Evolutionary conservation across 1,284 basidiomycete species (phyloP).

Genomic region (Schizopora paradoxa): DNA sequence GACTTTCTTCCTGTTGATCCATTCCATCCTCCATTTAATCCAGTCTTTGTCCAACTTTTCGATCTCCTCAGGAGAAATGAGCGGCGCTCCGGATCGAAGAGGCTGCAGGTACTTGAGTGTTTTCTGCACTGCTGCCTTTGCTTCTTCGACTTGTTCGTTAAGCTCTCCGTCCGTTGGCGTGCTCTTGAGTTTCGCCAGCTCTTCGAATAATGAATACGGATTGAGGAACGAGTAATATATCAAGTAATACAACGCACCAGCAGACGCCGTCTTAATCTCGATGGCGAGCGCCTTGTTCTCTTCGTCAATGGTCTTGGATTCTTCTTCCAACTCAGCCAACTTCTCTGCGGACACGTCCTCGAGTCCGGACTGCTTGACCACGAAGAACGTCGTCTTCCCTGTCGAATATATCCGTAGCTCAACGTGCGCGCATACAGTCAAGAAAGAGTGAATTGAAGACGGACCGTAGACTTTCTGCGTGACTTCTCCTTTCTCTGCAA

Average conservation of each 20-base stretch:
- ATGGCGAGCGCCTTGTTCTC: conserved; percentile 48
- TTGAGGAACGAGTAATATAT: neutral
- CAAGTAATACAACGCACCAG: conserved; percentile 39
- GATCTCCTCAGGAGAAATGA: conserved; percentile 63
- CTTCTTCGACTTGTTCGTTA: conserved; percentile 39
- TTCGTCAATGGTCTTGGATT: conserved; percentile 54
- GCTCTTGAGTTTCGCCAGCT: conserved; percentile 54
- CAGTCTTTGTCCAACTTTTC: conserved; percentile 59
- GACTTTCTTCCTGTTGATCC: conserved; percentile 61
- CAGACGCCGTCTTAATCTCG: conserved; percentile 44
- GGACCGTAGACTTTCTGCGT: conserved; percentile 61
- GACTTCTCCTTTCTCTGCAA: conserved; percentile 73
- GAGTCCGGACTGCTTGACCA: conserved; percentile 66
- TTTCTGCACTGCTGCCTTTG: conserved; percentile 39
- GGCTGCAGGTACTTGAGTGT: conserved; percentile 50
- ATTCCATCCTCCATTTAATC: conserved; percentile 66
- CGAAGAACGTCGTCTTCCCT: conserved; percentile 83
- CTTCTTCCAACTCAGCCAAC: conserved; percentile 49
- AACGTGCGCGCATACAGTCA: conserved; percentile 11
- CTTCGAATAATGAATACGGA: conserved; percentile 32
- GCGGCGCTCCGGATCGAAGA: conserved; percentile 57
- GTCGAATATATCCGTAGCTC: conserved; percentile 6
- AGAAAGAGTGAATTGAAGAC: neutral
- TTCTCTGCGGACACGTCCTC: conserved; percentile 54
- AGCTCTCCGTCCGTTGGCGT: conserved; percentile 69